Evolutionary conservation across 768 basidiomycete species (phyloP).

Genomic region (Tylopilus cervinicoccineus): DNA sequence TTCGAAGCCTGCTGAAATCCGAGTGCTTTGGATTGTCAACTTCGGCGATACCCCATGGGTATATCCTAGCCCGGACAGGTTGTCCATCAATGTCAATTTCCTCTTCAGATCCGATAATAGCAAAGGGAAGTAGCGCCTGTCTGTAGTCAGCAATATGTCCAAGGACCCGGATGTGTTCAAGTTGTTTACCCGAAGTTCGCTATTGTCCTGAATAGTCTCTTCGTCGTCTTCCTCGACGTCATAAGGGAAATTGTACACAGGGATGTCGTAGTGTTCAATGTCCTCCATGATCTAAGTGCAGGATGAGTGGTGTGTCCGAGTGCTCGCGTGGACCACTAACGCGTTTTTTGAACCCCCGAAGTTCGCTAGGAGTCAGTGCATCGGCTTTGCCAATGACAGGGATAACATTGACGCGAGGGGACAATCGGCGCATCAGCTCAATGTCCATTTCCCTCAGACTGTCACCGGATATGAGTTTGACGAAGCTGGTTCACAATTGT

Average conservation of each 20-base stretch:
- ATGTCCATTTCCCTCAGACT: slow-evolving; percentile 98
- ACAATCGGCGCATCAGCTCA: slow-evolving; percentile 96
- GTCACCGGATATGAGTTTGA: neutral
- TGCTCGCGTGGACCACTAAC: slow-evolving; percentile 35
- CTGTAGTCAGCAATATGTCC: slow-evolving; percentile 5
- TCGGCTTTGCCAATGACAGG: slow-evolving; percentile 98
- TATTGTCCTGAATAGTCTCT: slow-evolving; percentile 96
- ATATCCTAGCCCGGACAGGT: slow-evolving; percentile 87
- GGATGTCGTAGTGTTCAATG: slow-evolving; percentile 97
- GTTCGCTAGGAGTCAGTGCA: slow-evolving; percentile 87
- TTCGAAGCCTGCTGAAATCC: slow-evolving; percentile 92
- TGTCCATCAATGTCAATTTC: slow-evolving; percentile 93
- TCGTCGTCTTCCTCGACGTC: slow-evolving; percentile 99
- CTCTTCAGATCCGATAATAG: slow-evolving; percentile 95
- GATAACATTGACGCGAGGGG: slow-evolving; percentile 97
- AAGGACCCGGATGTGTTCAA: neutral
- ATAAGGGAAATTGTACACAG: slow-evolving; percentile 99
- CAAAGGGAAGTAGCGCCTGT: slow-evolving; percentile 90
- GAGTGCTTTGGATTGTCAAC: slow-evolving; percentile 99
- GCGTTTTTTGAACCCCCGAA: slow-evolving; percentile 94
- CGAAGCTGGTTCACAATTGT: neutral
- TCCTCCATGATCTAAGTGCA: slow-evolving; percentile 91
- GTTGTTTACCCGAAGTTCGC: slow-evolving; percentile 76
- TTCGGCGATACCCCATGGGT: slow-evolving; percentile 98
- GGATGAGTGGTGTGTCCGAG: slow-evolving; percentile 2